phyloP scores from a whole-genome alignment of 345 rosid genomes.

The Citrus australasica region DNA sequence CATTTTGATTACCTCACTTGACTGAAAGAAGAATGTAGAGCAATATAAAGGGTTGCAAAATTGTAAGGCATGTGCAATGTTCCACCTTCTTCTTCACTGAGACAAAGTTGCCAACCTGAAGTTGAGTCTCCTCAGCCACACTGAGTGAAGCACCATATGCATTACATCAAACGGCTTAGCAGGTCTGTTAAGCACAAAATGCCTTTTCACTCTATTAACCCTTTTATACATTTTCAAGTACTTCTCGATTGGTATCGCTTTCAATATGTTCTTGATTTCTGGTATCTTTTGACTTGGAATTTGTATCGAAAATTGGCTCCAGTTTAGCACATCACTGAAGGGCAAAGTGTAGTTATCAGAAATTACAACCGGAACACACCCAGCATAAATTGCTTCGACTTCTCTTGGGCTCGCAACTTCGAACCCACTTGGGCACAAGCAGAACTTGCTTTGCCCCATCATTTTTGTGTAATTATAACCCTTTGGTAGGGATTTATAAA shows the following conservation, averaged over 20 bases:
- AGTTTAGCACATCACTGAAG: constrained; percentile 46
- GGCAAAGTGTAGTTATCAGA: constrained; percentile 44
- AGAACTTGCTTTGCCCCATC: constrained; percentile 41
- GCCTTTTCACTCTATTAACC: constrained; percentile 34
- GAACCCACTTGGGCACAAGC: constrained; percentile 55
- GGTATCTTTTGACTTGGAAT: constrained; percentile 36
- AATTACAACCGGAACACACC: constrained; percentile 50
- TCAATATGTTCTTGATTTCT: constrained; percentile 36
- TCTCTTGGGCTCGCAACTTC: constrained; percentile 57
- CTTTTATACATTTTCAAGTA: constrained; percentile 37
- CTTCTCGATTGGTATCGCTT: constrained; percentile 18
- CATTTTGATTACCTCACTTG: no score
- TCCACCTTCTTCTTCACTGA: not conserved
- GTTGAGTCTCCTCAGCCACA: constrained; percentile 56
- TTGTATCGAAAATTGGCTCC: constrained; percentile 43
- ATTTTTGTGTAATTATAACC: constrained; percentile 11
- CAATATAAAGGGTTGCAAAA: no score
- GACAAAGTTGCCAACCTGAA: constrained; percentile 15
- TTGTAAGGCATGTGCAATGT: not conserved
- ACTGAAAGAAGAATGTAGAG: no score
- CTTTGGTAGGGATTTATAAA: constrained; percentile 34
- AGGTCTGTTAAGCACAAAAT: constrained; percentile 43
- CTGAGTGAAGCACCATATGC: constrained; percentile 47
- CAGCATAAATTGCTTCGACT: constrained; percentile 28
- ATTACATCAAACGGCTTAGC: constrained; percentile 49